phyloP scores from a whole-genome alignment of 1,284 basidiomycete species.

The Takashimella koratensis region DNA sequence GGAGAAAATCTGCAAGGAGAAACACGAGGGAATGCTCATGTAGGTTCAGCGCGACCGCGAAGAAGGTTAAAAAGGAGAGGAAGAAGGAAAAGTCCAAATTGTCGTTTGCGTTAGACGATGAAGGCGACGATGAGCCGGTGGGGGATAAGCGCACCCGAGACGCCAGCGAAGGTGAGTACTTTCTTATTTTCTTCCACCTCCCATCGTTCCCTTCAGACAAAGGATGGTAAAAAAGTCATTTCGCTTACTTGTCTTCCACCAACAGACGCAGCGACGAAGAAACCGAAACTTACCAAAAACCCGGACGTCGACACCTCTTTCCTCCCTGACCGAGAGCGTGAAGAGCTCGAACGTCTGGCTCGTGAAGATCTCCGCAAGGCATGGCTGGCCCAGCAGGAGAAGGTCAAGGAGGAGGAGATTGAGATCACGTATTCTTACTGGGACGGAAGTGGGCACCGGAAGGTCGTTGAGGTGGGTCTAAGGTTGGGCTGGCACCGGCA shows the following conservation, averaged over 20 bases:
- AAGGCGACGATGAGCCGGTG: slow-evolving; percentile 42
- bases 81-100: slow-evolving; percentile 87
- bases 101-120: slow-evolving; percentile 86
- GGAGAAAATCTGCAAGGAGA: too few species aligned
- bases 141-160: slow-evolving; percentile 22
- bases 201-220: too few species aligned
- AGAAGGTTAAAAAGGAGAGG: slow-evolving; percentile 79
- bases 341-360: slow-evolving; percentile 82
- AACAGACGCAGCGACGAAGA: slow-evolving; percentile 53
- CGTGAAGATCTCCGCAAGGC: slow-evolving; percentile 84
- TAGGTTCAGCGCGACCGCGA: slow-evolving; percentile 8
- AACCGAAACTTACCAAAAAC: slow-evolving; percentile 83
- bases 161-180: slow-evolving; percentile 31
- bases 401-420: slow-evolving; percentile 39
- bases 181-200: too few species aligned
- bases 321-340: slow-evolving; percentile 91
- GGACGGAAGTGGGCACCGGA: slow-evolving; percentile 97
- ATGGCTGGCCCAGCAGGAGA: slow-evolving; percentile 76
- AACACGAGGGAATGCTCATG: too few species aligned
- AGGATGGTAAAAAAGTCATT: too few species aligned
- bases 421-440: slow-evolving; percentile 80
- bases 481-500: too few species aligned
- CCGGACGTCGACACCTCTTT: slow-evolving; percentile 97
- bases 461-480: slow-evolving; percentile 73
- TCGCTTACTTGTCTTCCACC: slow-evolving; percentile 7